phyloP scores from a whole-genome alignment of 495 filamentous ascomycete species.

The Aspergillus saccharolyticus region DNA sequence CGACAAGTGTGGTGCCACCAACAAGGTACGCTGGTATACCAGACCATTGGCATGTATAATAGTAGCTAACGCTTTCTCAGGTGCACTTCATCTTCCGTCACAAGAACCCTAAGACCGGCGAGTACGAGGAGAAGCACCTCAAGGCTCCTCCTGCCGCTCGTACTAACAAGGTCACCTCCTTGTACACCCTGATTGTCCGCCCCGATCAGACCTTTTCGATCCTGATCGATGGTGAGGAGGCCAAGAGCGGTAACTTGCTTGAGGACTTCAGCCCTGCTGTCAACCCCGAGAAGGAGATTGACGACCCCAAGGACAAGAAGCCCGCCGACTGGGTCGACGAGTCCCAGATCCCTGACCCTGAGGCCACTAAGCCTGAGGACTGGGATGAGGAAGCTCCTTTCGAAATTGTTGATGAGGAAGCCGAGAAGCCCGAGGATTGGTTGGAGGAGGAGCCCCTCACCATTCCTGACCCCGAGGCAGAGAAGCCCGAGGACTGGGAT shows the following conservation, averaged over 20 bases:
- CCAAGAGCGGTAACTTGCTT: constrained; percentile 84
- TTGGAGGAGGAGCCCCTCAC: constrained; percentile 82
- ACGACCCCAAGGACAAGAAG: constrained; percentile 93
- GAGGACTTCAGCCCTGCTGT: constrained; percentile 91
- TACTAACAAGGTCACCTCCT: constrained; percentile 82
- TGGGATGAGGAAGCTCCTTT: constrained; percentile 99
- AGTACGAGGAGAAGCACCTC: constrained; percentile 99
- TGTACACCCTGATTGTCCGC: constrained; percentile 94
- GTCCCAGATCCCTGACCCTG: constrained; percentile 82
- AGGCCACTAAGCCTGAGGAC: constrained; percentile 92
- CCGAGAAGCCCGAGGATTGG: constrained; percentile 91
- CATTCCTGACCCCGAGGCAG: constrained; percentile 90
- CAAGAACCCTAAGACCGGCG: constrained; percentile 99
- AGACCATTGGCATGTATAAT: not conserved
- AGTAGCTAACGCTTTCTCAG: constrained; percentile 28
- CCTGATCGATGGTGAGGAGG: constrained; percentile 77
- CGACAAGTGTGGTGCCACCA: constrained; percentile 98
- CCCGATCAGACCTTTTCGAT: constrained; percentile 94
- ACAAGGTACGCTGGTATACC: constrained; percentile 61
- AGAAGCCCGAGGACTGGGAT: constrained; percentile 99
- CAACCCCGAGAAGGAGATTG: constrained; percentile 95
- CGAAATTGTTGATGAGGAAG: constrained; percentile 91
- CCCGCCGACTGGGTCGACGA: constrained; percentile 95
- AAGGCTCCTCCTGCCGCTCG: constrained; percentile 75
- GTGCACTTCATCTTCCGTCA: constrained; percentile 99